Base-by-base conservation (phyloP, 257 asterid genomes). In the Solanum etuberosum region DNA sequence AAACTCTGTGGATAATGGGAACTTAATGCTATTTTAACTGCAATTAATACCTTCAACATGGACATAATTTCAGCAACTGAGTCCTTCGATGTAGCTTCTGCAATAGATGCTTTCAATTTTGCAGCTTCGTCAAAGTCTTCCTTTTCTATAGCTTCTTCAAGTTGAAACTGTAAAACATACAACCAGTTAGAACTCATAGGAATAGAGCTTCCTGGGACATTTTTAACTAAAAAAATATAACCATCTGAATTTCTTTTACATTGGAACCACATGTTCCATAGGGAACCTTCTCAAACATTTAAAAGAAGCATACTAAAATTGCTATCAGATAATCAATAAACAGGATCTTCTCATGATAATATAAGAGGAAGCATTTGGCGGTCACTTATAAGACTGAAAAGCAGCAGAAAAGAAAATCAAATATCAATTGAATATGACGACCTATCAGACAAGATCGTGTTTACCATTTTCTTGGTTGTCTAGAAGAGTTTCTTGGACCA, bases 61-160 rank as follows among this genome's bases (percentile, higher is more conserved):
- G 93, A 89, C 99, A 96, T 94, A 82, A 94, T 96, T 85, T 92
- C 94, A 61, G 97, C 93, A 72, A 95, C 89, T 81, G 93, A 93
- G 87, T 96, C 98, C 91, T 95, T 94, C 23, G 93, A 90, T 35
- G 97, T 94, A 35, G 96, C 90, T 90, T 95, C 98, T n/a, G 88
- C 89, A 83, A 96, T 93, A 54, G 95, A 93, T 89, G 73, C 83
- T 89, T 95, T 96, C 89, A 96, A 88, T 88, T 91, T 94, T 88
- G 95, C 94, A 86, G 99, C 99, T 92, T 94, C 99, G 90, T 87
- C 89, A 76, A 95, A 96, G 87, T 96, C 98, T 91, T 96, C 99
- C 87, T 92, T 93, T 92, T 94, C 98, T 86, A 96, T 91, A 38
- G 96, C 98, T 68, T 95, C 99, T 90, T 97, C 99, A 72, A 97